Base-by-base conservation (phyloP, 208 protist genomes). In the Trypanosoma vivax region DNA sequence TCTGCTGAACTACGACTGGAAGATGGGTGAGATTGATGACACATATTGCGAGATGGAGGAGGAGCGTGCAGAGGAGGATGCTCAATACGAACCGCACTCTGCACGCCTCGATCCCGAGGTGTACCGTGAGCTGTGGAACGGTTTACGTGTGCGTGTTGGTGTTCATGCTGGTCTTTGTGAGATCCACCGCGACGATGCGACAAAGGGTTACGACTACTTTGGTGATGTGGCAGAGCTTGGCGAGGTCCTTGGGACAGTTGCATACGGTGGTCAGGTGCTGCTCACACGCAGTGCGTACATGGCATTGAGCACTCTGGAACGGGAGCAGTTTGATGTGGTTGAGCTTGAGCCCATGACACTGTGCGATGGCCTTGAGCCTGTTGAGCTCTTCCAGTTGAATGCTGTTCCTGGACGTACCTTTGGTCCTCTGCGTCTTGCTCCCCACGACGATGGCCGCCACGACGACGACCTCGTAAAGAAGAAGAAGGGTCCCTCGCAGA, bases 1-100 rank as follows among this genome's bases (percentile, higher is more conserved):
- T n/a, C n/a, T n/a, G n/a, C 70, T 77, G n/a, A 47, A 45, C 41
- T 25, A 67, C 59, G 65, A 76, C 70, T 85, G 78, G 78, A 57
- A 47, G 3, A 74, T 45, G 13, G 6, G 13, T n/a, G 52, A 40
- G 25, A 58, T 83, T 25, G 68, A 83, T 55, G 34, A 37, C 11
- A 43, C 53, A 23, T 84, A 79, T 53, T 51, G 56, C 41, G 9
- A 34, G 28, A 70, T 80, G 35, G 70, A 82, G 58, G 16, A 58
- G 31, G 16, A 11, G 27, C 52, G 59, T 2, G 57, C 30, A 29
- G 23, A 70, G 10, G 51, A 56, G 4, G 35, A 24, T 16, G 39
- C 28, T 9, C 52, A 50, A 19, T 50, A 61, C 29, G 25, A 25
- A 24, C 43, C 64, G 16, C 68, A 48, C 40, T 57, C 63, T 7